Percentiles rank a stretch among this genome's conserved stretches.
Evolutionary conservation across 2,329 filamentous ascomycete species (phyloP).

Genomic region (Didymella pinodella): DNA sequence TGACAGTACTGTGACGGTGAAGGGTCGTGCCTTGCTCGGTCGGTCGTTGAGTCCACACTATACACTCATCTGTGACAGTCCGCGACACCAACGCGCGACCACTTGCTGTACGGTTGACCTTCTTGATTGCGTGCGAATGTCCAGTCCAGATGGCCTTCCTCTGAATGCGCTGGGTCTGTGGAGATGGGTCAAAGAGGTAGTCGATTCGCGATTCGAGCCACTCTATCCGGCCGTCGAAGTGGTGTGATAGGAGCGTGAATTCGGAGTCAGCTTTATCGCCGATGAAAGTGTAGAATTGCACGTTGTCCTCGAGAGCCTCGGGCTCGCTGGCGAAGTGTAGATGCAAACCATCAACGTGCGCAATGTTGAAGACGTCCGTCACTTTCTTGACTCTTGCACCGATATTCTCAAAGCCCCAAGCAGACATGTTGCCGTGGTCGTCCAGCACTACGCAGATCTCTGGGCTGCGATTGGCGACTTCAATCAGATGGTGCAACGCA

Average conservation of each 20-base stretch:
- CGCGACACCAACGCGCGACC: slow-evolving; percentile 82
- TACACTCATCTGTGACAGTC: slow-evolving; percentile 78
- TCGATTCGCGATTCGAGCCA: slow-evolving; percentile 82
- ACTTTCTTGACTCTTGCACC: slow-evolving; percentile 72
- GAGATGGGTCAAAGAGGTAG: slow-evolving; percentile 77
- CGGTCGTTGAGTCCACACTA: slow-evolving; percentile 79
- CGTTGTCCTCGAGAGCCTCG: slow-evolving; percentile 60
- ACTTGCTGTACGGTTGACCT: slow-evolving; percentile 84
- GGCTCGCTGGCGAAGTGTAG: slow-evolving; percentile 49
- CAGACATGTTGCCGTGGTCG: slow-evolving; percentile 83
- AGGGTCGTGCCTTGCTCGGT: slow-evolving; percentile 62
- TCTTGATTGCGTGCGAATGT: slow-evolving; percentile 80
- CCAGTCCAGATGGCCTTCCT: slow-evolving; percentile 79
- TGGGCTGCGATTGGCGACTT: slow-evolving; percentile 82
- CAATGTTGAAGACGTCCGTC: slow-evolving; percentile 82
- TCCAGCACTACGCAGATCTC: slow-evolving; percentile 90
- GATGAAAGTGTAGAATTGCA: slow-evolving; percentile 77
- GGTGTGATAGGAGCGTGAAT: slow-evolving; percentile 78
- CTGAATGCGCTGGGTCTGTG: slow-evolving; percentile 64
- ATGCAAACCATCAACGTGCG: slow-evolving; percentile 72
- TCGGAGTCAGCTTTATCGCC: slow-evolving; percentile 67
- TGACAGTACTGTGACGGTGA: slow-evolving; percentile 72
- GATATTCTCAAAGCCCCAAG: slow-evolving; percentile 90
- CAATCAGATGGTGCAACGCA: slow-evolving; percentile 82
- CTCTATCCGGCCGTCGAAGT: slow-evolving; percentile 84